Evolutionary conservation across 306 rosid species (phyloP).

Genomic region (Morella rubra): DNA sequence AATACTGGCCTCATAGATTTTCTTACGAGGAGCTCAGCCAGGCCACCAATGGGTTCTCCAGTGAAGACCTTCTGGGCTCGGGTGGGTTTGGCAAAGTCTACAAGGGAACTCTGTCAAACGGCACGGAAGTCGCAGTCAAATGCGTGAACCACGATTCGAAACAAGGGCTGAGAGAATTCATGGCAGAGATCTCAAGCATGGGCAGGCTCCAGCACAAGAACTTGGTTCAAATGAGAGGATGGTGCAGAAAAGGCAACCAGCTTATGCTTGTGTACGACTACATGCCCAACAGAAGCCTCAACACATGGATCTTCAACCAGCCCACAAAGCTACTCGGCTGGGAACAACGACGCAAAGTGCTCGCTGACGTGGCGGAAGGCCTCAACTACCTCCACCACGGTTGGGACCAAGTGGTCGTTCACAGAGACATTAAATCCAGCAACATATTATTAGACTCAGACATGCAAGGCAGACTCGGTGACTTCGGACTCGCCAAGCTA

Average conservation of each 20-base stretch:
- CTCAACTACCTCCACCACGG: conserved; percentile 82
- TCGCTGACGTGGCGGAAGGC: conserved; percentile 85
- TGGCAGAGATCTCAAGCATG: conserved; percentile 95
- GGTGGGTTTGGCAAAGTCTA: conserved; percentile 94
- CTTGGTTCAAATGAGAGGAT: conserved; percentile 83
- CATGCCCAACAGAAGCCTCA: conserved; percentile 89
- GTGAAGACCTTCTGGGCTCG: conserved; percentile 50
- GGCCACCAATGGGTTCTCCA: conserved; percentile 59
- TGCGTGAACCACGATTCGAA: conserved; percentile 89
- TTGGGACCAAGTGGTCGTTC: conserved; percentile 88
- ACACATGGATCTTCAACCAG: conserved; percentile 65
- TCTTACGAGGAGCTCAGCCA: conserved; percentile 58
- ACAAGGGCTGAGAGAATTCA: conserved; percentile 85
- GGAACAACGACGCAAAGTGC: conserved; percentile 58
- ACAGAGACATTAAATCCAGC: conserved; percentile 81
- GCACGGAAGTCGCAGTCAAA: conserved; percentile 72
- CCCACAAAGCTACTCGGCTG: conserved; percentile 51
- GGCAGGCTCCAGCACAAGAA: conserved; percentile 91
- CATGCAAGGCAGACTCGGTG: conserved; percentile 81
- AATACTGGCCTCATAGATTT: conserved; percentile 90
- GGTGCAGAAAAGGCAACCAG: conserved; percentile 75
- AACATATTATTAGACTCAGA: conserved; percentile 71
- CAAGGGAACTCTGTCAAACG: conserved; percentile 53
- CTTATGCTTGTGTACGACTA: conserved; percentile 83
- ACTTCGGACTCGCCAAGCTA: conserved; percentile 86